Base-by-base conservation (phyloP, 225 moss, liverwort and hornwort species). In the Marchantia polymorpha region DNA sequence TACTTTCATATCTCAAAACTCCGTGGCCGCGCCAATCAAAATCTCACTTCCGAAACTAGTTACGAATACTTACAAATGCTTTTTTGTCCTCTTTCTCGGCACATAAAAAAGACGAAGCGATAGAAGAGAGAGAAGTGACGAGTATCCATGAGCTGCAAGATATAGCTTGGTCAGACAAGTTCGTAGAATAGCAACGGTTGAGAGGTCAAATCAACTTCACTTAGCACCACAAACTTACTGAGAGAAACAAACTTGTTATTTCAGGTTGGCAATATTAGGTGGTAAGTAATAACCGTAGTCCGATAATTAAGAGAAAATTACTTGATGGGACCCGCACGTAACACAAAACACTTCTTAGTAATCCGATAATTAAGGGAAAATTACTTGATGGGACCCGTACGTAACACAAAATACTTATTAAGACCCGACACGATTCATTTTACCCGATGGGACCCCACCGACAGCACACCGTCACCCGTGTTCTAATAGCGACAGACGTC, bases 41-140 rank as follows among this genome's bases (percentile, higher is more conserved):
- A 12, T 29, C 8, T 27, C 54, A 8, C 27, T 27, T 26, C 10
- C 58, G 60, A 30, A 31, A 0, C 20, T 39, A 39, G 59, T 56
- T 77, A 64, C 50, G 58, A 52, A 53, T 31, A 85, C 94, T 90
- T 88, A 99, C 97, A 86, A 29, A 99, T 92, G 78, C 89, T 99
- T 80, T 95, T 99, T 81, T 99, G 97, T 49, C 97, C 95, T 83
- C 81, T 85, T 85, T 99, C 95, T 63, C 97, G 93, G 72, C 94
- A 95, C 90, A 95, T 92, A 75, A 99, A 99, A 89, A 99, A 99
- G 81, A 95, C 97, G 85, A 99, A 99, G 69, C 92, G 92, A 81
- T 99, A 99, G 79, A 99, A 95, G 47, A 91, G 76, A 58, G 91
- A 79, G 73, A 99, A 99, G 14, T 81, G 88, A n/a, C 88, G 89